Evolutionary conservation across 305 asterid species (phyloP), one percentile per base, ranked within the genome.

Genomic region (Fraxinus dipetala): DNA sequence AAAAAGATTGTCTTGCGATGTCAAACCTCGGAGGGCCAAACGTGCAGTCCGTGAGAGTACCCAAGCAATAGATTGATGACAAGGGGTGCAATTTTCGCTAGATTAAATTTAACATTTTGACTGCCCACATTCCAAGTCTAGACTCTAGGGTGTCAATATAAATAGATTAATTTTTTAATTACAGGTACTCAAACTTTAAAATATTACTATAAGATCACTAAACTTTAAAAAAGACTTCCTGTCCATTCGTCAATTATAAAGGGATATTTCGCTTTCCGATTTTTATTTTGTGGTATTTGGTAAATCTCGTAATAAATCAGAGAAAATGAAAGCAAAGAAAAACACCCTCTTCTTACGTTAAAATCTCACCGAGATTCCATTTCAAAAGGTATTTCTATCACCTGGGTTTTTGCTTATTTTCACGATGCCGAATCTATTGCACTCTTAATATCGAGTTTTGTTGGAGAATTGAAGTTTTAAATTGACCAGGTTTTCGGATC

Each of bases 271-370:
- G 84, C 86, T 82, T 77, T 89, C 88, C 30, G 84, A 80, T 69
- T 81, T 67, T 69, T 88, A 59, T 54, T 81, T 84, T 76, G 85
- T 79, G 84, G 83, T 30, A 63, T 80, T 76, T 79, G 86, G 87
- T 31, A 54, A 86, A 51, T 78, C 59, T 59, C 67, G 69, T 20
- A 32, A 38, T 77, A 75, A 72, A 43, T 79, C 79, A 5, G 18
- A 78, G 87, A 86, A 65, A 83, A 86, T 88, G 85, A 85, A 67
- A 83, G 82, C 85, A 9, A 56, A 80, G 82, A 83, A 80, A 72
- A 83, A 78, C 80, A 28, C 76, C 34, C 86, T 84, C 59, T 79
- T 67, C 78, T 40, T 16, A 1, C 26, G 69, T 76, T 63, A 79
- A 45, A 74, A 78, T 79, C 72, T 70, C 80, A 77, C 78, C 79